phyloP scores from a whole-genome alignment of 257 asterid species.

The Solanum virginianum region DNA sequence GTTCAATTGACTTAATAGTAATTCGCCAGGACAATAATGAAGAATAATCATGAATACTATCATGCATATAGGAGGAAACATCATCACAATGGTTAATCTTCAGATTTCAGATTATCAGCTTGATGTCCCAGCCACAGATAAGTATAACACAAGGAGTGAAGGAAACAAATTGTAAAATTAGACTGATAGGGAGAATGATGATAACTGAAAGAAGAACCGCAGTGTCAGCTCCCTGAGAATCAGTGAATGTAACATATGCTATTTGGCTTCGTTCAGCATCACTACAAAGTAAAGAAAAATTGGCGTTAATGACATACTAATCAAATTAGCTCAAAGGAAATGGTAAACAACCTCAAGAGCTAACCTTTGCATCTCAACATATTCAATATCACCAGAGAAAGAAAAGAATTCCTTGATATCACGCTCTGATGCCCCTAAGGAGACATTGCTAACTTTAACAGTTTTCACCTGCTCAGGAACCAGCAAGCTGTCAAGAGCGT shows the following conservation, averaged over 20 bases:
- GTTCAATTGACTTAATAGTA: not conserved
- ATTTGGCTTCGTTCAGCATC: constrained; percentile 76
- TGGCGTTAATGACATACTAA: not conserved
- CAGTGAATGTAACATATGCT: constrained; percentile 92
- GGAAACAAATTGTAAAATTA: not conserved
- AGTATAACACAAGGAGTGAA: not conserved
- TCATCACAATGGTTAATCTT: not conserved
- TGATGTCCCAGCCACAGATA: not conserved
- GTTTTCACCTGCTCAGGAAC: constrained; percentile 42
- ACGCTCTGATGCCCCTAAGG: constrained; percentile 75
- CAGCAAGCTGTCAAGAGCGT: not conserved
- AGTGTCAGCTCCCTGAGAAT: constrained; percentile 91
- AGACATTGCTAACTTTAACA: constrained; percentile 81
- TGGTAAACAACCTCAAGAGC: constrained; percentile 1
- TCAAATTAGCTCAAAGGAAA: not conserved
- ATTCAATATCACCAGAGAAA: constrained; percentile 88
- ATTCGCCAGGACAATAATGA: not conserved
- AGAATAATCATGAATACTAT: not conserved
- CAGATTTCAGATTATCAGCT: not conserved
- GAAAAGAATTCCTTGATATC: constrained; percentile 87
- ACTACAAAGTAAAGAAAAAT: constrained; percentile 26
- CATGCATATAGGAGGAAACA: not conserved
- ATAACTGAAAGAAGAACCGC: constrained; percentile 94
- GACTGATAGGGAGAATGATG: not conserved
- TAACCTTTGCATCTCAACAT: constrained; percentile 83